phyloP scores from a whole-genome alignment of 2,329 filamentous ascomycete species.

The Chrysosporium queenslandicum region DNA sequence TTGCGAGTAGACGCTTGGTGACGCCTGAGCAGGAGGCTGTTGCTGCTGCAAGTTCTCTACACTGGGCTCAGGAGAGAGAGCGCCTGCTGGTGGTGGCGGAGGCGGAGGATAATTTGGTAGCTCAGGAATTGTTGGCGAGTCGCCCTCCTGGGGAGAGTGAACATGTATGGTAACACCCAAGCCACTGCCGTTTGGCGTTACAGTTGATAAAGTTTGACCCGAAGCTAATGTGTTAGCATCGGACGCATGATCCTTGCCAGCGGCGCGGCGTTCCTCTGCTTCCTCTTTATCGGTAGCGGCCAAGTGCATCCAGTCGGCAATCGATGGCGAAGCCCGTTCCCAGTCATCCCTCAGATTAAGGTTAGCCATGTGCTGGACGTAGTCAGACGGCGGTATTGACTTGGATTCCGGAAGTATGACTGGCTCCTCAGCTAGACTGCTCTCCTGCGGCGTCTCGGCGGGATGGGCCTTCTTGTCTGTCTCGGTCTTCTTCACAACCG shows the following conservation, averaged over 20 bases:
- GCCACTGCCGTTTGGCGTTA: conserved; percentile 24
- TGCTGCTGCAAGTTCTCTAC: conserved; percentile 10
- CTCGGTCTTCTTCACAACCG: conserved; percentile 1
- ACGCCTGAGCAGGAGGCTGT: conserved; percentile 14
- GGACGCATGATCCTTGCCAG: not conserved
- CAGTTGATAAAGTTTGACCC: not conserved
- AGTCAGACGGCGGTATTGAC: conserved; percentile 24
- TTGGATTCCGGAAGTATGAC: conserved; percentile 23
- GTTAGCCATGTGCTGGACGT: conserved; percentile 33
- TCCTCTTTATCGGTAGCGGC: conserved; percentile 30
- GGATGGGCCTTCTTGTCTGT: not conserved
- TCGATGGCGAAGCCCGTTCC: conserved; percentile 42
- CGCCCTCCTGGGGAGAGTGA: conserved; percentile 24
- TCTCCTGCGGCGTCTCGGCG: conserved; percentile 13
- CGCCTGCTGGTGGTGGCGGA: conserved; percentile 36
- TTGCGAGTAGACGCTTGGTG: conserved; percentile 22
- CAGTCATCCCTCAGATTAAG: conserved; percentile 39
- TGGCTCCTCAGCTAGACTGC: conserved; percentile 30
- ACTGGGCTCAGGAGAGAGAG: conserved; percentile 2
- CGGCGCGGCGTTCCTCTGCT: not conserved
- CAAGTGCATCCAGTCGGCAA: conserved; percentile 41
- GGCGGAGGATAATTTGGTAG: conserved; percentile 40
- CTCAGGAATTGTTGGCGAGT: conserved; percentile 25
- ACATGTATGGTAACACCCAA: conserved; percentile 40
- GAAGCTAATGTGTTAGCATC: too few species aligned